phyloP scores from a whole-genome alignment of 1,139 yeast species.

The Lodderomyces metapsilosis region DNA sequence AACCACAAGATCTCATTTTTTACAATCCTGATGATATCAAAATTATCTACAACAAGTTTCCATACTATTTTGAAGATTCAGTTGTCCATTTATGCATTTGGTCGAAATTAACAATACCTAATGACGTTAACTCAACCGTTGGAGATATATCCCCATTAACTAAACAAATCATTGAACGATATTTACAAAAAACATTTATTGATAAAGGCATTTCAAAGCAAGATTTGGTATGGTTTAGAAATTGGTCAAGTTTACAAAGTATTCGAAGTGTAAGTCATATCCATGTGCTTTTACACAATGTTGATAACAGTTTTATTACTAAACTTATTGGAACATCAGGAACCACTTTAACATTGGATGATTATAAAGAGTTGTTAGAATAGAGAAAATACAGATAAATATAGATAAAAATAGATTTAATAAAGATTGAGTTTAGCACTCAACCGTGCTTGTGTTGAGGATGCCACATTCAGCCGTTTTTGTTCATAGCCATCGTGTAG shows the following conservation, averaged over 20 bases:
- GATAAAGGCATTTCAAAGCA: conserved; percentile 34
- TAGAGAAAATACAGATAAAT: no score
- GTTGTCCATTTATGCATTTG: conserved; percentile 44
- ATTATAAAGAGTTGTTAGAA: conserved; percentile 23
- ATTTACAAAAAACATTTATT: conserved; percentile 46
- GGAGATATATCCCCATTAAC: conserved; percentile 48
- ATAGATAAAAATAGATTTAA: no score
- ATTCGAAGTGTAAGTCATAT: conserved; percentile 58
- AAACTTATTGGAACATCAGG: conserved; percentile 22
- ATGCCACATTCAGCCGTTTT: no score
- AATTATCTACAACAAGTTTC: conserved; percentile 42
- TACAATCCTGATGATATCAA: conserved; percentile 24
- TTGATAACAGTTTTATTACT: conserved; percentile 22
- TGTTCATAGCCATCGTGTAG: no score
- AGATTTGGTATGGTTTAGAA: conserved; percentile 58
- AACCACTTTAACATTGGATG: conserved; percentile 19
- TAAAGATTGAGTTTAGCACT: no score
- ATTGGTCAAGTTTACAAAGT: conserved; percentile 61
- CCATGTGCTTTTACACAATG: conserved; percentile 47
- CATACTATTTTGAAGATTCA: conserved; percentile 38
- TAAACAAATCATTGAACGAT: conserved; percentile 35
- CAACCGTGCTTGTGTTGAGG: no score
- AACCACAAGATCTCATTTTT: conserved; percentile 16
- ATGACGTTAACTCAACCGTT: conserved; percentile 28
- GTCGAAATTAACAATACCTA: conserved; percentile 36